Conservation (phyloP, 1,284 basidiomycete species). For the Malassezia pachydermatis region DNA sequence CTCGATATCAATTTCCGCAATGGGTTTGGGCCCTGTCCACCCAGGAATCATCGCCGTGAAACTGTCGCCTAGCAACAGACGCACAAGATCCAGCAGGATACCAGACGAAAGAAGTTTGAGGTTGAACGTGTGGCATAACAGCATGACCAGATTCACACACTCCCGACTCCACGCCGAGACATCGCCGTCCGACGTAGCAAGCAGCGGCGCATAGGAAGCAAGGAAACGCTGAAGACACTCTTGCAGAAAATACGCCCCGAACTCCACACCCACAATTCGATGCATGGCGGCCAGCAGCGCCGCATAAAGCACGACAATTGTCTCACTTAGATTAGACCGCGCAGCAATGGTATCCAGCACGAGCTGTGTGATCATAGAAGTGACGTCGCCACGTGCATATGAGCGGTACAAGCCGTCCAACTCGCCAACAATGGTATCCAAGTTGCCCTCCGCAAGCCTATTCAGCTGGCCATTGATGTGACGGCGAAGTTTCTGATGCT, state of each 20-base stretch:
- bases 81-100: slow-evolving; percentile 80
- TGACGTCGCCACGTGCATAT: slow-evolving; percentile 72
- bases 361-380: slow-evolving; percentile 65
- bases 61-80: slow-evolving; percentile 57
- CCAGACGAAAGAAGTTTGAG: slow-evolving; percentile 81
- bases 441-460: slow-evolving; percentile 76
- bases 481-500: slow-evolving; percentile 60
- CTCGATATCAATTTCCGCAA: slow-evolving; percentile 54
- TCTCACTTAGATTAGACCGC: slow-evolving; percentile 69
- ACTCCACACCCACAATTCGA: slow-evolving; percentile 76
- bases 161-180: slow-evolving; percentile 56
- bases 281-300: slow-evolving; percentile 75
- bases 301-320: slow-evolving; percentile 81
- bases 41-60: slow-evolving; percentile 3
- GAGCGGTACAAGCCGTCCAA: slow-evolving; percentile 70
- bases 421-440: slow-evolving; percentile 65
- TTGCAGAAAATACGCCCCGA: slow-evolving; percentile 56
- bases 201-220: slow-evolving; percentile 14
- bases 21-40: background rate
- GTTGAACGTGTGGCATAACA: slow-evolving; percentile 88
- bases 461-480: slow-evolving; percentile 82
- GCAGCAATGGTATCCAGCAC: slow-evolving; percentile 73
- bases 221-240: slow-evolving; percentile 24
- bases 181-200: background rate
- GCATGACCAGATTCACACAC: slow-evolving; percentile 72